These are phyloP conservation scores for Strigomonas culicis DNA, from an alignment of 208 protist genomes.

Conservation along the genomic window DNA sequence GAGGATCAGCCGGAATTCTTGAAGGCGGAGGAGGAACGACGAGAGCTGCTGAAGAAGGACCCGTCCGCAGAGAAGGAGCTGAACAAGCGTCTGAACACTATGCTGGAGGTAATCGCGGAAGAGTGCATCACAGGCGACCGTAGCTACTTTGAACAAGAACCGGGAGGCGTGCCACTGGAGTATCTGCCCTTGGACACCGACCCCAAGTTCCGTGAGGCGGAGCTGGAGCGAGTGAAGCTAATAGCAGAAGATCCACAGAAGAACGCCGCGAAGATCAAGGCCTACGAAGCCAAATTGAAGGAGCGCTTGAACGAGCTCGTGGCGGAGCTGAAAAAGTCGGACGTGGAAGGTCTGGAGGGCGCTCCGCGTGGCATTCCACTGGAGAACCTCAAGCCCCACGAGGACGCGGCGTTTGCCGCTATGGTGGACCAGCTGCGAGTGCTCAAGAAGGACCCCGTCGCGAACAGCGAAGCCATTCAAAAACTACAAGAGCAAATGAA, in stretches of 20 bases:
- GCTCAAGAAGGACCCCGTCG: conserved; percentile 30
- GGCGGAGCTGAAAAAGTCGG: conserved; percentile 32
- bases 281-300: conserved; percentile 55
- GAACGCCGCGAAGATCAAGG: conserved; percentile 30
- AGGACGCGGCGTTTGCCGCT: conserved; percentile 27
- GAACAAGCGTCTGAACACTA: conserved; percentile 38
- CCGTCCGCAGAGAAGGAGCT: conserved; percentile 20
- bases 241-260: conserved; percentile 26
- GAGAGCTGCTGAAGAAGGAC: conserved; percentile 15
- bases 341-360: conserved; percentile 39
- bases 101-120: conserved; percentile 31
- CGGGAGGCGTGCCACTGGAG: conserved; percentile 33
- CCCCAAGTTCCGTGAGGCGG: conserved; percentile 39
- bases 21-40: conserved; percentile 29
- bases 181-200: conserved; percentile 44
- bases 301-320: conserved; percentile 52
- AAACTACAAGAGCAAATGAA: conserved; percentile 32
- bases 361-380: conserved; percentile 48
- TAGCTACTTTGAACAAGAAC: conserved; percentile 32
- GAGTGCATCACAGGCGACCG: conserved; percentile 32
- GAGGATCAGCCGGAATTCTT: conserved; percentile 24
- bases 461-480: conserved; percentile 26
- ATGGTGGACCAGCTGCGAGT: conserved; percentile 33
- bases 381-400: conserved; percentile 30
- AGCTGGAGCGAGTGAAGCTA: conserved; percentile 43